Evolutionary conservation across 179 eudicot genomes (phyloP).

Genomic region (Gypsophila paniculata): DNA sequence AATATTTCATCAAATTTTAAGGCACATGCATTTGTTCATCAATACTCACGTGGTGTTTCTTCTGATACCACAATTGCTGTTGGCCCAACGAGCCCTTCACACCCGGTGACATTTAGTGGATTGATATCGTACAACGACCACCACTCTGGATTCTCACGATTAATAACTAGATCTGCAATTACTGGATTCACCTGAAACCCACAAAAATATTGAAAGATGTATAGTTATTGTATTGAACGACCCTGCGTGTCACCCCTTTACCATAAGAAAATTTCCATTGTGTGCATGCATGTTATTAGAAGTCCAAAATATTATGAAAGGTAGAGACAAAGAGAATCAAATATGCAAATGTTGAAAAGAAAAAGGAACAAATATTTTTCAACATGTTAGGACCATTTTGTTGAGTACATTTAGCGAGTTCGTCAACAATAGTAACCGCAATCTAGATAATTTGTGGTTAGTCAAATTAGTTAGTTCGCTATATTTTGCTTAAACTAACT

Average conservation of each 20-base stretch:
- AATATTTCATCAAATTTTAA: constrained; percentile 2
- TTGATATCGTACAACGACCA: constrained; percentile 79
- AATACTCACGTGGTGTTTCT: constrained; percentile 92
- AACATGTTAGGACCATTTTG: not conserved
- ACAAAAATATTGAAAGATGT: not conserved
- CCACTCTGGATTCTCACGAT: constrained; percentile 57
- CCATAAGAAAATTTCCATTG: not conserved
- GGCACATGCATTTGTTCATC: not conserved
- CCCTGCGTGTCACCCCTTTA: not conserved
- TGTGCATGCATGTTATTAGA: not conserved
- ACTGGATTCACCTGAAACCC: constrained; percentile 52
- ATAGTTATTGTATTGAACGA: not conserved
- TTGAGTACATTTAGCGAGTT: not conserved
- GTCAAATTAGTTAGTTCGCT: not conserved
- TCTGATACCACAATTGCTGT: constrained; percentile 85
- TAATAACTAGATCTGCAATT: constrained; percentile 62
- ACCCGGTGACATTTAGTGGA: constrained; percentile 39
- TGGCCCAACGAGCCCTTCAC: constrained; percentile 76
- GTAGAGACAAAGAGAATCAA: not conserved
- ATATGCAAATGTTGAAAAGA: not conserved
- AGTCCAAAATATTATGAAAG: not conserved
- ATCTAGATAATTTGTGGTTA: not conserved
- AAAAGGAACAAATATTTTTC: not conserved
- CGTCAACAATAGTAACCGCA: not conserved
- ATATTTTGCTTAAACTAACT: not conserved